phyloP scores from a whole-genome alignment of 2,329 filamentous ascomycete genomes.

The Cephalotrichum gorgonifer region DNA sequence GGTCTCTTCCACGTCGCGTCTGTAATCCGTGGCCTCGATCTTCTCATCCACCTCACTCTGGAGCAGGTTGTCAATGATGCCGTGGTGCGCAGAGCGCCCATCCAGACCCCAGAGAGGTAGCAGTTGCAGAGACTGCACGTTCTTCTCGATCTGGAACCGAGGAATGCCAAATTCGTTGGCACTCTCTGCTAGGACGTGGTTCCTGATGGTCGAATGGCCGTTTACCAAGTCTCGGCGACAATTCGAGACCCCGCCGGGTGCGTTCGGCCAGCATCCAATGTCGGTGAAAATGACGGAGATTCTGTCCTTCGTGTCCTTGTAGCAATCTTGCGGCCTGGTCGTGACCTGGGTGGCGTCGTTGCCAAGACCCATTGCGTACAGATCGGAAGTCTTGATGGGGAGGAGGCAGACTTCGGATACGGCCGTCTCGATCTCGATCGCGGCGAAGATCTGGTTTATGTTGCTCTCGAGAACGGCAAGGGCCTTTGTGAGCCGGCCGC shows the following conservation, averaged over 20 bases:
- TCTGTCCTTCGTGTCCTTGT: constrained; percentile 33
- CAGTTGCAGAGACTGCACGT: constrained; percentile 42
- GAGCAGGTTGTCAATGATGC: constrained; percentile 41
- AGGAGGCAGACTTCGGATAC: constrained; percentile 25
- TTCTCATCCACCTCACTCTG: constrained; percentile 39
- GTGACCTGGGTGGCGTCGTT: constrained; percentile 30
- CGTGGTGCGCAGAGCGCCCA: constrained; percentile 39
- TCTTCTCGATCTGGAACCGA: constrained; percentile 43
- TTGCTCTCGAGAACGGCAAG: constrained; percentile 28
- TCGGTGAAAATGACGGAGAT: constrained; percentile 42
- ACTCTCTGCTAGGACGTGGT: constrained; percentile 43
- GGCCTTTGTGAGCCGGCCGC: constrained; percentile 28
- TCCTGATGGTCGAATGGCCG: constrained; percentile 39
- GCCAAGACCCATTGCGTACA: constrained; percentile 29
- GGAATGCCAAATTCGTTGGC: constrained; percentile 45
- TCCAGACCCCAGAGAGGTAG: constrained; percentile 45
- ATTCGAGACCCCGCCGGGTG: constrained; percentile 43
- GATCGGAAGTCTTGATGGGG: constrained; percentile 25
- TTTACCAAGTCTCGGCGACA: constrained; percentile 45
- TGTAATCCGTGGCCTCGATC: constrained; percentile 24
- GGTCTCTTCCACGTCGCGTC: constrained; percentile 36
- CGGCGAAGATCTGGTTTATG: constrained; percentile 23
- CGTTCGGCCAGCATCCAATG: constrained; percentile 41
- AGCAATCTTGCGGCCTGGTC: constrained; percentile 26
- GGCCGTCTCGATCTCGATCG: constrained; percentile 25